Evolutionary conservation across 2,329 filamentous ascomycete species (phyloP), one percentile per base, ranked within the genome.

Genomic region (Dothistroma septosporum): DNA sequence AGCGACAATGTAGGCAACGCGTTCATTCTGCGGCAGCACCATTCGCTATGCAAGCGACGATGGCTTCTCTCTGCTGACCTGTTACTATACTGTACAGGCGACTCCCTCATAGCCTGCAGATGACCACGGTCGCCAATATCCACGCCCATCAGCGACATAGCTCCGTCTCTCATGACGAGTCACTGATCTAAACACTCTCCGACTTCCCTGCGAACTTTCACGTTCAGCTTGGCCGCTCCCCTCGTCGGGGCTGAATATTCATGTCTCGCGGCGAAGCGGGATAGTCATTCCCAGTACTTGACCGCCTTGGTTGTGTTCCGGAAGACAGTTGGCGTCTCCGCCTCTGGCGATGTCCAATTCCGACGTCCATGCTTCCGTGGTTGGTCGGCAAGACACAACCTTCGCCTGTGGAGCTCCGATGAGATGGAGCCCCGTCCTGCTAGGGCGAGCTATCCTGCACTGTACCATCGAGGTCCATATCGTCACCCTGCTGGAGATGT

Each of bases 381-480:
- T 28, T 28, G 24, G 24, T 28, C 19, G 12, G 12, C 4, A 14
- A 24, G 21, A 50, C 47, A 3, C 16, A 16, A n/a, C 47, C 47
- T 16, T 28, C 47, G 10, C 50, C 24, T 7, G 16, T 44, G 16
- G 16, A 35, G n/a, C 33, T 19, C 35, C 16, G 24, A 11, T 3
- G 24, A 11, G 31, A 53, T n/a, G 31, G 31, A 14, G 21, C 14
- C 11, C 21, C 31, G 31, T n/a, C 50, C 28, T 16, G 10, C 50
- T 53, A 53, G 19, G 50, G 31, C 50, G 50, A 35, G 24, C 24
- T 21, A 10, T 21, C 50, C 21, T 35, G 57, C 19, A 24, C 47
- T 9, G 63, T 56, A 16, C 61, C 66, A 55, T 67, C 64, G 37
- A 68, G 56, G 57, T 68, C 66, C 64, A 68, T 67, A n/a, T 58